Evolutionary conservation across 768 basidiomycete species (phyloP).

Genomic region (Neoboletus subvelutipes): DNA sequence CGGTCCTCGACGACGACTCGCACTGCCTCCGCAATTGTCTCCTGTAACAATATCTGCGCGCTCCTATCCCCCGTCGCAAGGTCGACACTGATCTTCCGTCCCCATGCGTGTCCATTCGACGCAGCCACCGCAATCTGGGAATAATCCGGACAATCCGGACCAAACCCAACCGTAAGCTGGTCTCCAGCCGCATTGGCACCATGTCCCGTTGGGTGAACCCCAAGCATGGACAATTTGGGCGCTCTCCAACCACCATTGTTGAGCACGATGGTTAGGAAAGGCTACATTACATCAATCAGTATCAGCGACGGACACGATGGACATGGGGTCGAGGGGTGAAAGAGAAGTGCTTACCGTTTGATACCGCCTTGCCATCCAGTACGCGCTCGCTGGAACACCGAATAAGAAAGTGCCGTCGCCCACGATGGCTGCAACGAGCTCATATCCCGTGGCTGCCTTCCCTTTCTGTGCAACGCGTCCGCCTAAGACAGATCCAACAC

Average conservation of each 20-base stretch:
- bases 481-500: slow-evolving; percentile 57
- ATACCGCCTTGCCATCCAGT: slow-evolving; percentile 73
- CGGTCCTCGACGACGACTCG: slow-evolving; percentile 54
- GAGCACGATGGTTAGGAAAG: slow-evolving; percentile 66
- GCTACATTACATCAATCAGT: slow-evolving; percentile 36
- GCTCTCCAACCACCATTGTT: slow-evolving; percentile 76
- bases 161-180: slow-evolving; percentile 62
- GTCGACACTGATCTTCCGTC: slow-evolving; percentile 37
- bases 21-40: slow-evolving; percentile 48
- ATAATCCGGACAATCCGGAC: slow-evolving; percentile 60
- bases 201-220: slow-evolving; percentile 58
- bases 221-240: slow-evolving; percentile 63
- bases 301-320: neutral
- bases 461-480: slow-evolving; percentile 26
- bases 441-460: slow-evolving; percentile 34
- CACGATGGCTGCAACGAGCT: slow-evolving; percentile 59
- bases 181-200: slow-evolving; percentile 46
- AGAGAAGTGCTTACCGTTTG: slow-evolving; percentile 46
- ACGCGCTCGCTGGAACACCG: slow-evolving; percentile 61
- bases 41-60: slow-evolving; percentile 27
- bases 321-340: neutral
- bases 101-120: slow-evolving; percentile 67
- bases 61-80: slow-evolving; percentile 23
- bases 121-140: slow-evolving; percentile 64
- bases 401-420: slow-evolving; percentile 74